Conservation (phyloP, 225 moss, liverwort and hornwort species). For the Anthoceros angustus region DNA sequence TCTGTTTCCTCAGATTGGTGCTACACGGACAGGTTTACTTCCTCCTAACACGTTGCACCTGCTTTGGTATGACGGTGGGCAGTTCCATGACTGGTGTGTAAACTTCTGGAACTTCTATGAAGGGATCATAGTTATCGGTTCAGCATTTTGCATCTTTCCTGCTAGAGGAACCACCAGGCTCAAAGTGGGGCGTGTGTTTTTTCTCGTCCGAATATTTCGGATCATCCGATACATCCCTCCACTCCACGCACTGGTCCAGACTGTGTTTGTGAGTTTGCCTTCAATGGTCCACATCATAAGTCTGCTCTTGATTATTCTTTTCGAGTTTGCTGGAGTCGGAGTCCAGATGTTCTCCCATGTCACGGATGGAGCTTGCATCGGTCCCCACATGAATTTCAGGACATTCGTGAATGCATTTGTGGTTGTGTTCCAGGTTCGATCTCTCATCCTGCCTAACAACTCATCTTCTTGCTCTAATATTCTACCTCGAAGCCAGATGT, state of each 20-base stretch:
- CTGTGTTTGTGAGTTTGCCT: conserved; percentile 50
- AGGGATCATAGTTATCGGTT: conserved; percentile 31
- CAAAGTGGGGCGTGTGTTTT: conserved; percentile 23
- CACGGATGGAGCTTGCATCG: conserved; percentile 14
- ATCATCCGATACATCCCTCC: conserved; percentile 48
- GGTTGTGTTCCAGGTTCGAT: conserved; percentile 22
- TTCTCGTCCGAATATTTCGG: conserved; percentile 47
- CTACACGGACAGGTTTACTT: background rate
- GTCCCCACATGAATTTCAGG: conserved; percentile 2
- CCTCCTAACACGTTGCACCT: background rate
- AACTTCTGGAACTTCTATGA: conserved; percentile 54
- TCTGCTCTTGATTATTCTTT: conserved; percentile 47
- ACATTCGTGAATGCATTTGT: conserved; percentile 14
- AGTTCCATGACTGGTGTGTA: background rate
- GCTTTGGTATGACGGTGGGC: background rate
- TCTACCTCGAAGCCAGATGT: conserved; percentile 17
- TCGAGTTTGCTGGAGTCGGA: conserved; percentile 16
- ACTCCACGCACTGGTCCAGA: conserved; percentile 35
- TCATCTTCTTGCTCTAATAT: conserved; percentile 29
- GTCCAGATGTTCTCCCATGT: conserved; percentile 10
- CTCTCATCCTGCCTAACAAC: background rate
- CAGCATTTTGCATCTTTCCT: conserved; percentile 48
- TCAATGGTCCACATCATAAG: conserved; percentile 54
- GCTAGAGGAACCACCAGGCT: background rate
- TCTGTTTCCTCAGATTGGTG: background rate